These are phyloP conservation scores for Candida anutae DNA, from an alignment of 1,139 yeast species.

Conservation along the genomic window DNA sequence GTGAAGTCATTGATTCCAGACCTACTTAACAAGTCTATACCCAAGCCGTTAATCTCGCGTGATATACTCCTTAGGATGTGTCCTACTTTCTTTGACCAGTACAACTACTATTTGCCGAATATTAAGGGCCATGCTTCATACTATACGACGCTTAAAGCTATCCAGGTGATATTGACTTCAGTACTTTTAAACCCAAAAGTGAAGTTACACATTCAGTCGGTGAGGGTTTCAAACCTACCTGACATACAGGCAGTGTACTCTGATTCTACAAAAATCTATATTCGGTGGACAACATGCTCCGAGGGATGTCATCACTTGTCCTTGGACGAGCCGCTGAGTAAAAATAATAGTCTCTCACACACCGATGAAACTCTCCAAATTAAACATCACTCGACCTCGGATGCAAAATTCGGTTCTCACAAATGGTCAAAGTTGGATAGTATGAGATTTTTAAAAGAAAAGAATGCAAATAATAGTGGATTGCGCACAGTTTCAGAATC, in stretches of 20 bases:
- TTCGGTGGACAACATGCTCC: slow-evolving; percentile 58
- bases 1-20: slow-evolving; percentile 50
- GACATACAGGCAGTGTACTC: slow-evolving; percentile 28
- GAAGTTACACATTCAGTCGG: slow-evolving; percentile 42
- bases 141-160: slow-evolving; percentile 44
- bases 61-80: slow-evolving; percentile 53
- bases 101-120: slow-evolving; percentile 49
- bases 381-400: slow-evolving; percentile 24
- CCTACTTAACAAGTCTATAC: slow-evolving; percentile 43
- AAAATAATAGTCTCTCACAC: background rate
- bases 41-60: slow-evolving; percentile 40
- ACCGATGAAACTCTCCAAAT: slow-evolving; percentile 7
- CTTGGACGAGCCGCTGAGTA: slow-evolving; percentile 2
- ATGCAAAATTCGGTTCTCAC: slow-evolving; percentile 32
- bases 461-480: slow-evolving; percentile 4
- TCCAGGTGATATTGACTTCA: slow-evolving; percentile 47
- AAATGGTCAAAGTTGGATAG: slow-evolving; percentile 32
- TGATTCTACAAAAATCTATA: slow-evolving; percentile 43
- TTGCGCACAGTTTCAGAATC: slow-evolving; percentile 5
- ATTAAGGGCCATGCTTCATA: slow-evolving; percentile 56
- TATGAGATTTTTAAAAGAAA: slow-evolving; percentile 11
- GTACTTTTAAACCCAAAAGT: slow-evolving; percentile 45
- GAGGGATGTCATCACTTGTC: slow-evolving; percentile 43
- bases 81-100: slow-evolving; percentile 47
- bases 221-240: slow-evolving; percentile 17